Evolutionary conservation across 192 early-diverging fungal species (phyloP).

Genomic region (Coemansia sp.): DNA sequence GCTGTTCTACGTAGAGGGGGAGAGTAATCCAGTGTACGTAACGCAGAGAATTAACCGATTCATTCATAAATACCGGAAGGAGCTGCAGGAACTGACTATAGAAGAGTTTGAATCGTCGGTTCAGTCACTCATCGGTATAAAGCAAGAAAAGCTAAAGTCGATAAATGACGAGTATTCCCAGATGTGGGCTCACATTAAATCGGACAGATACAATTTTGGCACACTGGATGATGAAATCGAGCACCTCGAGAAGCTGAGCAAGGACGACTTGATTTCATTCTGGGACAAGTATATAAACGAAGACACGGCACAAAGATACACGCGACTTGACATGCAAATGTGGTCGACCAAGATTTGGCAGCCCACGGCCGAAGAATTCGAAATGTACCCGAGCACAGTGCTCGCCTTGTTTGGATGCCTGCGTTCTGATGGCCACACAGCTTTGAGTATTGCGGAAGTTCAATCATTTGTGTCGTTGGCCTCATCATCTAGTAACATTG

Average conservation of each 20-base stretch:
- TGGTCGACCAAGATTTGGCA: slow-evolving; percentile 13
- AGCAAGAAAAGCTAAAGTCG: slow-evolving; percentile 14
- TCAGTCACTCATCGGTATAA: slow-evolving; percentile 55
- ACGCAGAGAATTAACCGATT: too few relatives aligned
- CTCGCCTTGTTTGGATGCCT: slow-evolving; percentile 17
- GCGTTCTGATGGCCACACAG: slow-evolving; percentile 1
- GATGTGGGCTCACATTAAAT: slow-evolving; percentile 66
- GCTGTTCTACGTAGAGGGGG: slow-evolving; percentile 78
- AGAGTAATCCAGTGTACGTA: slow-evolving; percentile 59
- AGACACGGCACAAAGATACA: slow-evolving; percentile 10
- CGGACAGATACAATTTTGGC: slow-evolving; percentile 42
- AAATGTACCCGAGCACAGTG: too few relatives aligned
- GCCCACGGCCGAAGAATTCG: not conserved
- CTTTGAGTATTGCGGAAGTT: too few relatives aligned
- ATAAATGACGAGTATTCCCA: slow-evolving; percentile 60
- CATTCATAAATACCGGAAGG: slow-evolving; percentile 51
- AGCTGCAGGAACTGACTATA: slow-evolving; percentile 48
- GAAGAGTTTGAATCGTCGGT: slow-evolving; percentile 39
- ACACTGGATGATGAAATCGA: too few relatives aligned
- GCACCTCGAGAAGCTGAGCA: slow-evolving; percentile 9
- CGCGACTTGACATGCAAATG: slow-evolving; percentile 20
- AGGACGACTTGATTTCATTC: slow-evolving; percentile 23
- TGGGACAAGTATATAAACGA: slow-evolving; percentile 12
- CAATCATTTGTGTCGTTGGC: too few relatives aligned
- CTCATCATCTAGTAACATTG: too few relatives aligned